phyloP scores from a whole-genome alignment of 208 protist genomes.

The Leishmania gerbilli region DNA sequence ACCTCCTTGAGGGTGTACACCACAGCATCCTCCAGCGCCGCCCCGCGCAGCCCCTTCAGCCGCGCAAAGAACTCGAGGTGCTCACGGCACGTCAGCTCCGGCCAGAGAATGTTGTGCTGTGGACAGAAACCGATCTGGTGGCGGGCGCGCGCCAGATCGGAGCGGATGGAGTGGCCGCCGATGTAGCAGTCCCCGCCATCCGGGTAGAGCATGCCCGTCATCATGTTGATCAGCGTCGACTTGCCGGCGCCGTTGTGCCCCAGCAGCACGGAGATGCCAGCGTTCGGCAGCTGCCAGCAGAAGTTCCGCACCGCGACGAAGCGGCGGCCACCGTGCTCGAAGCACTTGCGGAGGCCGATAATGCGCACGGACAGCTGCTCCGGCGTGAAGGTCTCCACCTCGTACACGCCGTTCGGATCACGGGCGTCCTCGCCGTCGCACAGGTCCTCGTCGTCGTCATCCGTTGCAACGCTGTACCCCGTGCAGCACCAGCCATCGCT shows the following conservation, averaged over 20 bases:
- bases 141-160: slow-evolving; percentile 49
- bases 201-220: slow-evolving; percentile 81
- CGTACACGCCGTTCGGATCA: slow-evolving; percentile 18
- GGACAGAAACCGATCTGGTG: slow-evolving; percentile 94
- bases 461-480: not conserved
- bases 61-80: slow-evolving; percentile 93
- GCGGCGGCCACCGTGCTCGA: slow-evolving; percentile 34
- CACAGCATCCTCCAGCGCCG: slow-evolving; percentile 38
- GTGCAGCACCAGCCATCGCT: not conserved
- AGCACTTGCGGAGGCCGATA: slow-evolving; percentile 32
- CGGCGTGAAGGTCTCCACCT: slow-evolving; percentile 6
- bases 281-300: slow-evolving; percentile 52
- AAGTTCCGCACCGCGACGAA: slow-evolving; percentile 67
- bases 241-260: slow-evolving; percentile 91
- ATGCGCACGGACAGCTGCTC: slow-evolving; percentile 19
- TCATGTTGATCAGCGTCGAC: slow-evolving; percentile 80
- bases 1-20: slow-evolving; percentile 39
- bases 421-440: slow-evolving; percentile 30
- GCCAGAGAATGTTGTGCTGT: slow-evolving; percentile 97
- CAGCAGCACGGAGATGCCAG: slow-evolving; percentile 77
- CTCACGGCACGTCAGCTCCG: slow-evolving; percentile 85
- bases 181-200: slow-evolving; percentile 77
- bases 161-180: slow-evolving; percentile 56
- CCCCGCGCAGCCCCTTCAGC: slow-evolving; percentile 83
- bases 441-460: not conserved